Percentiles rank a stretch among this genome's conserved stretches.
phyloP scores from a whole-genome alignment of 768 basidiomycete genomes.

The Amyloporia xantha region DNA sequence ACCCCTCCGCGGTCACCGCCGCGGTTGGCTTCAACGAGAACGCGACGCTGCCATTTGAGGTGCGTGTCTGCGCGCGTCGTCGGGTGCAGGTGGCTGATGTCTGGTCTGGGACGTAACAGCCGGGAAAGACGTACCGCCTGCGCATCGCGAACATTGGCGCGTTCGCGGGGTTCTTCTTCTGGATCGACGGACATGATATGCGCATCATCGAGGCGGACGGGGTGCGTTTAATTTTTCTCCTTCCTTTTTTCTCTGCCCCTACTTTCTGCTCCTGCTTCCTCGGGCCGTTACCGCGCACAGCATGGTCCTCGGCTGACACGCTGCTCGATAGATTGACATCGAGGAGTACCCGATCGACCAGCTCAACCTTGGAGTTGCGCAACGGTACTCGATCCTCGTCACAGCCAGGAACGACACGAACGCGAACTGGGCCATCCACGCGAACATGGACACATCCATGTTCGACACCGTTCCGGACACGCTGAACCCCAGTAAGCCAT shows the following conservation, averaged over 20 bases:
- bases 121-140: conserved; percentile 87
- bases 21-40: conserved; percentile 83
- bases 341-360: conserved; percentile 67
- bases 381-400: conserved; percentile 90
- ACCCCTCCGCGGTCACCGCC: conserved; percentile 38
- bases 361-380: conserved; percentile 74
- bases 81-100: not conserved
- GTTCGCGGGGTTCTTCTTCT: conserved; percentile 73
- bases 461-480: conserved; percentile 74
- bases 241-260: too few relatives aligned
- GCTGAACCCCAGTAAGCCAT: conserved; percentile 63
- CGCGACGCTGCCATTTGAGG: conserved; percentile 71
- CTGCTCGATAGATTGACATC: conserved; percentile 54
- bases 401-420: conserved; percentile 78
- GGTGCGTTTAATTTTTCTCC: too few relatives aligned
- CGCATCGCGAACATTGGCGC: conserved; percentile 82
- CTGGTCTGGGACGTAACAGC: conserved; percentile 14
- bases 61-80: conserved; percentile 3
- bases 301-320: not conserved
- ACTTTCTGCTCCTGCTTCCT: not conserved
- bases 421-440: conserved; percentile 84
- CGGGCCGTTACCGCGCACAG: conserved; percentile 1
- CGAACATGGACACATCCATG: conserved; percentile 87
- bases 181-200: conserved; percentile 89
- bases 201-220: conserved; percentile 79